These are phyloP conservation scores for Daedaleopsis nitida DNA, from an alignment of 768 basidiomycete species.

Conservation along the genomic window DNA sequence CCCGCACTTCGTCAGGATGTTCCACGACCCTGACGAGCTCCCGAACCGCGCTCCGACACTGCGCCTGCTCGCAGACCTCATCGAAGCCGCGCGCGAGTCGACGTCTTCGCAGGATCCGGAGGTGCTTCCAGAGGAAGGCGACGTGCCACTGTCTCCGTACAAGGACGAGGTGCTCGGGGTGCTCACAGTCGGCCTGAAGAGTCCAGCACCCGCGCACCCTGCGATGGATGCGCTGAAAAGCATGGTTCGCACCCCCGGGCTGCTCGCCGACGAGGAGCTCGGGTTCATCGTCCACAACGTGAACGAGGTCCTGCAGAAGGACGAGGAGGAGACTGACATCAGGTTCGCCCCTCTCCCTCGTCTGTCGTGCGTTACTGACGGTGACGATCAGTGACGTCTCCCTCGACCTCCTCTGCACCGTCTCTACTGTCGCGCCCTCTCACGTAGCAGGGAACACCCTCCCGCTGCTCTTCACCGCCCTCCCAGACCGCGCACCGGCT, in stretches of 20 bases:
- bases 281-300: conserved; percentile 77
- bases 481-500: conserved; percentile 69
- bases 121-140: conserved; percentile 22
- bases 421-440: conserved; percentile 59
- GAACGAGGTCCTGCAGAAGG: conserved; percentile 64
- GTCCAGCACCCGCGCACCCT: conserved; percentile 49
- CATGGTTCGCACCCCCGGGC: conserved; percentile 60
- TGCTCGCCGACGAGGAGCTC: conserved; percentile 74
- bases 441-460: conserved; percentile 76
- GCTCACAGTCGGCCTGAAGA: conserved; percentile 59
- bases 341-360: conserved; percentile 39
- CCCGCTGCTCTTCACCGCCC: conserved; percentile 72
- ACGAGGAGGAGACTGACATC: conserved; percentile 46
- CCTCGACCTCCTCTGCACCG: conserved; percentile 61
- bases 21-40: conserved; percentile 69
- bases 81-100: conserved; percentile 54
- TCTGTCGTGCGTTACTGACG: background rate
- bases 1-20: conserved; percentile 77
- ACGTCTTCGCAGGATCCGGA: conserved; percentile 25
- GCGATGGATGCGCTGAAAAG: conserved; percentile 68
- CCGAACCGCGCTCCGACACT: conserved; percentile 68
- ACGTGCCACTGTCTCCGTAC: conserved; percentile 52
- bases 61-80: conserved; percentile 64
- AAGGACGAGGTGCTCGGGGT: conserved; percentile 79
- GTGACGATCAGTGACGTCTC: conserved; percentile 50